Evolutionary conservation across 75 land plant species (phyloP), one percentile per base, ranked within the genome.

Genomic region (Selaginella tamariscina): DNA sequence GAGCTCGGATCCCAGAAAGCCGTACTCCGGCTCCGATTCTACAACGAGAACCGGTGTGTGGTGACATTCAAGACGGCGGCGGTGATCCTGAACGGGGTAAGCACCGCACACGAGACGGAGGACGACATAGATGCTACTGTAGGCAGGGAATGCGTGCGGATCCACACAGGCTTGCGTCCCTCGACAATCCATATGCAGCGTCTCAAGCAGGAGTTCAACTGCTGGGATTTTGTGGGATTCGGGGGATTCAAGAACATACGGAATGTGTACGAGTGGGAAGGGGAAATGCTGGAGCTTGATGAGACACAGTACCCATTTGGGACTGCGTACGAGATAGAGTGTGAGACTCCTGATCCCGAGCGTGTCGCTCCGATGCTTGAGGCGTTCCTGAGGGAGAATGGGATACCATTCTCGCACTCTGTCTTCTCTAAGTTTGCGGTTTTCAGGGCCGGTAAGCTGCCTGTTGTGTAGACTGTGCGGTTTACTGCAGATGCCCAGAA

Each of bases 161-260:
- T 84, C 27, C 85, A 89, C 0, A 32, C 66, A 63, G 68, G 75
- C 1, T 71, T 85, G 22, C 30, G 32, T 2, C 54, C 70, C 24
- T 30, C 32, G 24, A 76, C n/a, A 0, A 78, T 78, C 33, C 32
- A 62, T 64, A 70, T 91, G 30, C 64, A 68, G 59, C 66, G 75
- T 30, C 81, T 83, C 26, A 57, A 31, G 64, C 67, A 56, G 0
- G 97, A 92, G 65, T 89, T 80, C 44, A 74, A 71, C 2, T 68
- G 70, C 56, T 68, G 57, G 31, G 69, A 72, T 24, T 82, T 84
- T 22, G 81, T 82, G 29, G 88, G 97, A 64, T 71, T 88, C 24
- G 97, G 94, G 2, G 95, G 94, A 60, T 92, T 89, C 59, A 68
- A 79, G 76, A 92, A 92, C 65, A 93, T 88, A 28, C 76, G 97